Conservation (phyloP, 2,329 filamentous ascomycete species). For the Colletotrichum lindemuthianum region DNA sequence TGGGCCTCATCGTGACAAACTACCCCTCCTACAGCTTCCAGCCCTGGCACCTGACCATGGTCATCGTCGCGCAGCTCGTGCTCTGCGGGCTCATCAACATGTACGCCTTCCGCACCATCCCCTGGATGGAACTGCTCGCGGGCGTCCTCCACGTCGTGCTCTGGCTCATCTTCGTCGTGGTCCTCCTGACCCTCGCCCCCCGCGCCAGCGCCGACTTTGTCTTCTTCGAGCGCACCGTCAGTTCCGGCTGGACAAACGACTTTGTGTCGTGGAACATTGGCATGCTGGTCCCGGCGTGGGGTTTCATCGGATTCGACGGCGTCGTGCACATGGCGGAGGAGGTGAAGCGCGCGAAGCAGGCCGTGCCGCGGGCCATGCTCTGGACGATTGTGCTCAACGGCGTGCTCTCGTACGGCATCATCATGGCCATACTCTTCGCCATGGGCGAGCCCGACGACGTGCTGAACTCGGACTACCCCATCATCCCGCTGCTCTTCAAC, state of each 20-base stretch:
- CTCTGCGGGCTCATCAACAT: constrained; percentile 30
- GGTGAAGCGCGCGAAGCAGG: constrained; percentile 32
- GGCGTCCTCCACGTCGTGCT: constrained; percentile 31
- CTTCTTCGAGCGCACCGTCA: constrained; percentile 30
- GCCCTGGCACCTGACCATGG: constrained; percentile 33
- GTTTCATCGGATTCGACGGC: constrained; percentile 32
- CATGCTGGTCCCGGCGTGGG: constrained; percentile 34
- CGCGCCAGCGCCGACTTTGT: constrained; percentile 30
- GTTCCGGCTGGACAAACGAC: constrained; percentile 32
- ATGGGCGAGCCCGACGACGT: constrained; percentile 32
- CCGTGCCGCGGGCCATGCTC: constrained; percentile 34
- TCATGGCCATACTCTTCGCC: constrained; percentile 28
- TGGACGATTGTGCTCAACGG: constrained; percentile 43
- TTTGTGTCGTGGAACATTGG: constrained; percentile 36
- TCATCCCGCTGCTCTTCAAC: constrained; percentile 30
- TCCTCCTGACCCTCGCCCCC: constrained; percentile 24
- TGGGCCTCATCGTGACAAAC: constrained; percentile 33
- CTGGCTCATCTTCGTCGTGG: constrained; percentile 29
- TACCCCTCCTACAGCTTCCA: constrained; percentile 28
- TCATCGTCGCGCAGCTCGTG: constrained; percentile 33
- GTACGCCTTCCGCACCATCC: constrained; percentile 33
- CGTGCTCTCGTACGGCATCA: constrained; percentile 45
- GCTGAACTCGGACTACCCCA: constrained; percentile 27
- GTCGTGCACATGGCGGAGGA: constrained; percentile 38
- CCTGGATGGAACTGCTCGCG: constrained; percentile 32